A percentile compares a stretch with the other conserved stretches of the same genome.
phyloP scores from a whole-genome alignment of 768 basidiomycete genomes.

The Amanita exitialis region DNA sequence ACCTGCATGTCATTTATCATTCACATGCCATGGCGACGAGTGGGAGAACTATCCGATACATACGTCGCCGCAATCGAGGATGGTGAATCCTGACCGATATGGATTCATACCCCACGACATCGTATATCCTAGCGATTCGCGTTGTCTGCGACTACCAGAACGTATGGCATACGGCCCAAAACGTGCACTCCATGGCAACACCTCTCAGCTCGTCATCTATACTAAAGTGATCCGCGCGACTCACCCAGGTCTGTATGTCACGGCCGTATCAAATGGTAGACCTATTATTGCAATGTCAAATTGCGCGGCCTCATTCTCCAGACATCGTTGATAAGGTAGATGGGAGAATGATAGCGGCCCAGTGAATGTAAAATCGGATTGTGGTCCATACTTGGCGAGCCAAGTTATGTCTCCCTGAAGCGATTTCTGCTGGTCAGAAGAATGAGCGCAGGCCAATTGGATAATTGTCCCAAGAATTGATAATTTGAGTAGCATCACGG shows the following conservation, averaged over 20 bases:
- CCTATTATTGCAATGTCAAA: conserved; percentile 13
- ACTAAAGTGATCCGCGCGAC: conserved; percentile 3
- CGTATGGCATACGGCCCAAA: conserved; percentile 86
- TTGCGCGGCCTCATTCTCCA: conserved; percentile 39
- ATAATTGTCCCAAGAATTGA: too few relatives aligned
- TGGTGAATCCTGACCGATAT: conserved; percentile 41
- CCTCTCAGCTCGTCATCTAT: too few relatives aligned
- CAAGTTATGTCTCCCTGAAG: conserved; percentile 23
- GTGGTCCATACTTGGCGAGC: conserved; percentile 61
- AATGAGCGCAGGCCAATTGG: too few relatives aligned
- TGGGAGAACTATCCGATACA: conserved; percentile 4
- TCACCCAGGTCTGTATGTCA: conserved; percentile 48
- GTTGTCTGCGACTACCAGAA: conserved; percentile 63
- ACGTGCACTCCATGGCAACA: conserved; percentile 44
- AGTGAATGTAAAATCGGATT: too few relatives aligned
- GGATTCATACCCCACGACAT: conserved; percentile 67
- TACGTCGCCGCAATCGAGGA: conserved; percentile 84
- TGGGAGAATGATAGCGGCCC: conserved; percentile 49
- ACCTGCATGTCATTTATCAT: conserved; percentile 32
- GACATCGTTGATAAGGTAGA: conserved; percentile 61
- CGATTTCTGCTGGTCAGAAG: too few relatives aligned
- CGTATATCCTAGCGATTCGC: conserved; percentile 48
- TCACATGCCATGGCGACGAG: background rate
- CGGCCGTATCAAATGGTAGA: conserved; percentile 69
- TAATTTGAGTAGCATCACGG: too few relatives aligned